A percentile compares a stretch with the other conserved stretches of the same genome.
Evolutionary conservation across 2,329 filamentous ascomycete species (phyloP).

Genomic region (Nothophoma quercina): DNA sequence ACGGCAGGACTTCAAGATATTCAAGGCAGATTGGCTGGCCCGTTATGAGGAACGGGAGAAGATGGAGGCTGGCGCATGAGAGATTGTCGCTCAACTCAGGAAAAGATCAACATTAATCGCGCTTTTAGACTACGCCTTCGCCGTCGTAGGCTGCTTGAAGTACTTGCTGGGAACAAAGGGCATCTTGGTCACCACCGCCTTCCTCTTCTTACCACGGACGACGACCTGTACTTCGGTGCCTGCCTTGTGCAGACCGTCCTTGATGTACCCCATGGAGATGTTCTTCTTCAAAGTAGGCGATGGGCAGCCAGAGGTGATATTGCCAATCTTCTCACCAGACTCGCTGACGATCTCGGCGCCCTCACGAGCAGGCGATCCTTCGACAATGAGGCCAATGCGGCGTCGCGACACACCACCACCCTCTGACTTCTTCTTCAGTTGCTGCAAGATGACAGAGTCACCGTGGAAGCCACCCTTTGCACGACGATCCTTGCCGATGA

Average conservation of each 20-base stretch:
- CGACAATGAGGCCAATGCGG: slow-evolving; percentile 80
- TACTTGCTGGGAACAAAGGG: slow-evolving; percentile 86
- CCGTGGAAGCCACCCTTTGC: slow-evolving; percentile 82
- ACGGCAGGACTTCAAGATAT: slow-evolving; percentile 66
- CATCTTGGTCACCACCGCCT: slow-evolving; percentile 83
- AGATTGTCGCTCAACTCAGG: neutral
- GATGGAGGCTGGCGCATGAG: slow-evolving; percentile 47
- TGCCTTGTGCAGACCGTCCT: slow-evolving; percentile 80
- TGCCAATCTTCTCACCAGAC: slow-evolving; percentile 73
- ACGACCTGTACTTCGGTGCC: slow-evolving; percentile 82
- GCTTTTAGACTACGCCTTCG: slow-evolving; percentile 28
- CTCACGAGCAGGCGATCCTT: slow-evolving; percentile 89
- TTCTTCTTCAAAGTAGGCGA: slow-evolving; percentile 87
- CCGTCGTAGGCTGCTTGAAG: slow-evolving; percentile 53
- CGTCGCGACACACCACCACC: slow-evolving; percentile 73
- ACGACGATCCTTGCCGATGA: slow-evolving; percentile 81
- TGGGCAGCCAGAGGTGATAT: slow-evolving; percentile 87
- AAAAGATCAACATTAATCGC: neutral
- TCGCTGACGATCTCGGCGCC: slow-evolving; percentile 78
- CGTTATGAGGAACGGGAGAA: slow-evolving; percentile 62
- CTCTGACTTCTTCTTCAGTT: slow-evolving; percentile 78
- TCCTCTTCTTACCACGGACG: slow-evolving; percentile 77
- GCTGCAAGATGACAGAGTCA: slow-evolving; percentile 75
- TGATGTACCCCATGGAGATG: slow-evolving; percentile 94
- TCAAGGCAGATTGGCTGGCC: slow-evolving; percentile 68